These are phyloP conservation scores for Solanum sejunctum DNA, from an alignment of 257 asterid species.

Conservation along the genomic window DNA sequence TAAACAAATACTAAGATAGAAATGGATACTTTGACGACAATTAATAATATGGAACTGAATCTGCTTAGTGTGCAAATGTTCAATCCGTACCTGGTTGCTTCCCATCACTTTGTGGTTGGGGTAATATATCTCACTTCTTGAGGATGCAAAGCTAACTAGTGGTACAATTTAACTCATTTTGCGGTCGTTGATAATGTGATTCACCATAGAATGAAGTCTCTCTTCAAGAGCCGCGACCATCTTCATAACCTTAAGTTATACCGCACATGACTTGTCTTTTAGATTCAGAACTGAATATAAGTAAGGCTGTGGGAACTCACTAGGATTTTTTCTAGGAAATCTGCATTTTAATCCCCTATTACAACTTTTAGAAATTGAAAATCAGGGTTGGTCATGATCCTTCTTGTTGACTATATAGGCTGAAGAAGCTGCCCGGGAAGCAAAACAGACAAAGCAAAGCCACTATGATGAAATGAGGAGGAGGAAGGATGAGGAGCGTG, in stretches of 20 bases:
- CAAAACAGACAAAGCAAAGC: constrained; percentile 77
- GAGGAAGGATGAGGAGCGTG: constrained; percentile 96
- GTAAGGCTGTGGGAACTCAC: neutral
- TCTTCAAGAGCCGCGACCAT: neutral
- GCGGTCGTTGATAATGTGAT: neutral
- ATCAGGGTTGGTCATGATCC: constrained; percentile 5
- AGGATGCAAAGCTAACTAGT: neutral
- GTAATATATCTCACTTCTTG: neutral
- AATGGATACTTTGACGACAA: neutral
- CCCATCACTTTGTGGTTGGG: neutral
- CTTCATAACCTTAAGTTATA: neutral
- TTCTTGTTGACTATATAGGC: constrained; percentile 41
- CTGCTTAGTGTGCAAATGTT: neutral
- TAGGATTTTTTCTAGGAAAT: neutral
- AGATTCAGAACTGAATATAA: neutral
- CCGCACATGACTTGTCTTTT: neutral
- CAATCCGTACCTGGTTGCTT: neutral
- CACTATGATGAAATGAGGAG: constrained; percentile 88
- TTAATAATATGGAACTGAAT: neutral
- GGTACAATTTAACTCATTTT: neutral
- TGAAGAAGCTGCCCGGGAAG: constrained; percentile 61
- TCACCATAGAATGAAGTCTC: neutral
- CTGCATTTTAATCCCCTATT: neutral
- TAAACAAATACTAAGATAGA: neutral
- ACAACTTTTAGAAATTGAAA: neutral